These are phyloP conservation scores for Corylus avellana DNA, from an alignment of 306 rosid genomes.

Conservation along the genomic window DNA sequence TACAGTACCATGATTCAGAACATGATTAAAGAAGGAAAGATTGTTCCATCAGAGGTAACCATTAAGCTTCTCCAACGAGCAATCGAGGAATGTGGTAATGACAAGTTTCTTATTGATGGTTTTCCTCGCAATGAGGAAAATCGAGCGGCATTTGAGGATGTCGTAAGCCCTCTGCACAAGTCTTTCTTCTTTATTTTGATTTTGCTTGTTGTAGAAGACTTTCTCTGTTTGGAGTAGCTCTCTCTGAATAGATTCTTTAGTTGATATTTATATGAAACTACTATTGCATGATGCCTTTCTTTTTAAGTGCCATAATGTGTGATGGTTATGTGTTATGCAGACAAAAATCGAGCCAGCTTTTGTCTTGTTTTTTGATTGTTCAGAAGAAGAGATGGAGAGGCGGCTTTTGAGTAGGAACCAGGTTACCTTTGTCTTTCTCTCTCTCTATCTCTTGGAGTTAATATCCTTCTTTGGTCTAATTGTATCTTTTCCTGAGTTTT, in stretches of 20 bases:
- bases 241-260: conserved; percentile 8
- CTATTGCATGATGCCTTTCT: neutral
- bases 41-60: conserved; percentile 96
- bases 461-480: neutral
- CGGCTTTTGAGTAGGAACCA: conserved; percentile 84
- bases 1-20: conserved; percentile 90
- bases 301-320: conserved; percentile 23
- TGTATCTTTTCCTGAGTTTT: neutral
- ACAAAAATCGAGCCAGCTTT: conserved; percentile 82
- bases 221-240: neutral
- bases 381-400: conserved; percentile 91
- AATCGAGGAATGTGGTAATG: conserved; percentile 70
- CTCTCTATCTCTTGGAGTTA: neutral
- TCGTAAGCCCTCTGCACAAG: conserved; percentile 48
- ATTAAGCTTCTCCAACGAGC: conserved; percentile 88
- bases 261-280: neutral
- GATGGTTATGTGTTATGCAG: conserved; percentile 63
- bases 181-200: neutral
- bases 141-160: conserved; percentile 95
- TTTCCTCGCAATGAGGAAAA: conserved; percentile 99
- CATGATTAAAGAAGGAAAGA: conserved; percentile 94
- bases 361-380: conserved; percentile 83
- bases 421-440: conserved; percentile 47
- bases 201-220: neutral
- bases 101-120: conserved; percentile 96